Percentiles rank a stretch among this genome's conserved stretches.
These are phyloP conservation scores for Luvunga scandens DNA, from an alignment of 345 rosid species.

Conservation along the genomic window DNA sequence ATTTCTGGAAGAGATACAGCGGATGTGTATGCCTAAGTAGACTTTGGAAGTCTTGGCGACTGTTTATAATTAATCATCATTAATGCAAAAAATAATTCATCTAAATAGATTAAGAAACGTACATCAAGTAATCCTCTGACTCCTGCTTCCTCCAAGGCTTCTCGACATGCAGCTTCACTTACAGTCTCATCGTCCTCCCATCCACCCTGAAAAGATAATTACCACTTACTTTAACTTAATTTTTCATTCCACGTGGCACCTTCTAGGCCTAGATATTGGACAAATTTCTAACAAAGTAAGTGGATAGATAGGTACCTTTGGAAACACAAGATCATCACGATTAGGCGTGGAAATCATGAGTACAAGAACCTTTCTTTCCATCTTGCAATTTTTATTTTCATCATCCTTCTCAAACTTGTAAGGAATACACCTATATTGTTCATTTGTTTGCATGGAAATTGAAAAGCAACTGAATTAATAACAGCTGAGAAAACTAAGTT, in stretches of 20 bases:
- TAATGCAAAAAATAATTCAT: too few relatives aligned
- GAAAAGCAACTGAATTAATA: background rate
- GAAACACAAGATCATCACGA: conserved; percentile 51
- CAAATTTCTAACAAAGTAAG: background rate
- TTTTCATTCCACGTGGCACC: too few relatives aligned
- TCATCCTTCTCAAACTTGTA: conserved; percentile 29
- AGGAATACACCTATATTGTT: conserved; percentile 43
- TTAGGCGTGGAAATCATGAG: conserved; percentile 63
- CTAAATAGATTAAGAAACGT: conserved; percentile 4
- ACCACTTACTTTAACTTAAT: background rate
- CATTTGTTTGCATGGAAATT: background rate
- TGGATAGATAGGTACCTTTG: conserved; percentile 32
- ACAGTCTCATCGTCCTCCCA: conserved; percentile 45
- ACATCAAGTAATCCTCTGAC: conserved; percentile 34
- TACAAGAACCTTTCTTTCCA: conserved; percentile 28
- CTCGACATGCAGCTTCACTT: conserved; percentile 33
- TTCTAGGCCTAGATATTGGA: background rate
- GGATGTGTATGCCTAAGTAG: too few relatives aligned
- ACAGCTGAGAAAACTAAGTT: too few relatives aligned
- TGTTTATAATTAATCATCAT: too few relatives aligned
- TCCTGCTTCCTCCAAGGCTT: conserved; percentile 45
- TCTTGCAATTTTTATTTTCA: conserved; percentile 9
- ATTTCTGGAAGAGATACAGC: too few relatives aligned
- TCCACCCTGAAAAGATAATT: conserved; percentile 31
- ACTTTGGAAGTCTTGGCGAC: too few relatives aligned